A percentile compares a stretch with the other conserved stretches of the same genome.
These are phyloP conservation scores for Eucalyptus microcorys DNA, from an alignment of 345 rosid genomes.

Conservation along the genomic window DNA sequence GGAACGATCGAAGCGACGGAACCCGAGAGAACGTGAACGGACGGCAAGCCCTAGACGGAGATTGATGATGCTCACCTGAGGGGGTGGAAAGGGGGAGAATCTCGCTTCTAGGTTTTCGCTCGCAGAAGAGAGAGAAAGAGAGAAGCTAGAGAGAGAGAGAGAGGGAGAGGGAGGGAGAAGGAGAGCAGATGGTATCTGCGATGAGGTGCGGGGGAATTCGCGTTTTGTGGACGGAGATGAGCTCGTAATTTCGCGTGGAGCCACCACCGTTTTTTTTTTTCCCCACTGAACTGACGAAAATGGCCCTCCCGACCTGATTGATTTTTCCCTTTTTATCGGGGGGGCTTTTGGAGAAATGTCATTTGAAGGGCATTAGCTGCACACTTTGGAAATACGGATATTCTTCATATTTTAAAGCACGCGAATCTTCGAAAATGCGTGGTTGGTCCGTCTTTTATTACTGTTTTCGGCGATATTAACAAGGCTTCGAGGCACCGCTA, in stretches of 20 bases:
- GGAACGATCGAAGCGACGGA: neutral
- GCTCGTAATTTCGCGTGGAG: neutral
- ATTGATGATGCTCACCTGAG: neutral
- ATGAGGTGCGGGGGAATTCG: neutral
- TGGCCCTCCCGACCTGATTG: neutral
- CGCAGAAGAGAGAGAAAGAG: neutral
- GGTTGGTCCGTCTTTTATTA: neutral
- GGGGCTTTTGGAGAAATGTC: neutral
- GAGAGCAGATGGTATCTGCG: neutral
- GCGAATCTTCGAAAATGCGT: no score
- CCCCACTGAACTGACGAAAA: neutral
- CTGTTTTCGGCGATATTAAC: neutral
- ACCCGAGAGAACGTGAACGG: neutral
- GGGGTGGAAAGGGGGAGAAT: neutral
- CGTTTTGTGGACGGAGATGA: neutral
- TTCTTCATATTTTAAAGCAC: neutral
- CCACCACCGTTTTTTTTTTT: neutral
- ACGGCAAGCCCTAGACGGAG: neutral
- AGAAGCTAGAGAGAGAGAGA: neutral
- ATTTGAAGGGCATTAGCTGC: neutral
- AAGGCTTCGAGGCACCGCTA: neutral
- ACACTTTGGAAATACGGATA: neutral
- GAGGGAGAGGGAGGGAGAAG: neutral
- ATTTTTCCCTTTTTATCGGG: no score
- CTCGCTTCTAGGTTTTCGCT: neutral